Evolutionary conservation across 1,139 yeast genomes (phyloP).

Genomic region (Candida freyschussii): DNA sequence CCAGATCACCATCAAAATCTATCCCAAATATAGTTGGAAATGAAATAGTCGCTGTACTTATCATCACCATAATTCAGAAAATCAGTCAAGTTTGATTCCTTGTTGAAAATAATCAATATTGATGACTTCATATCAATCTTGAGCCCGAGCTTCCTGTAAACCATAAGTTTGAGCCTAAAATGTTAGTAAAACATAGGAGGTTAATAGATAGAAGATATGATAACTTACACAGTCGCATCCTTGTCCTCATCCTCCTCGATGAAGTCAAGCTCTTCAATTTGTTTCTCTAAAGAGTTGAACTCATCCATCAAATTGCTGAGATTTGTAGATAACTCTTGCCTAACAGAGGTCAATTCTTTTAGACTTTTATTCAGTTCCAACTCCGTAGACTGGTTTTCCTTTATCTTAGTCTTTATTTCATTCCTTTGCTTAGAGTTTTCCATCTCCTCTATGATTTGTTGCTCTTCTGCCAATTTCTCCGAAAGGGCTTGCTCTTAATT

Average conservation of each 20-base stretch:
- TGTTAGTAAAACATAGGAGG: too few relatives aligned
- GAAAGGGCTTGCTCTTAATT: constrained; percentile 20
- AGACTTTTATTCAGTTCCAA: constrained; percentile 19
- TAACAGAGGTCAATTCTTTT: constrained; percentile 19
- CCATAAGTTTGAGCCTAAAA: constrained; percentile 29
- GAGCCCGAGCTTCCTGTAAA: constrained; percentile 35
- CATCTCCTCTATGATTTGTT: constrained; percentile 8
- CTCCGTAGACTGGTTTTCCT: constrained; percentile 18
- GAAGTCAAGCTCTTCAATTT: constrained; percentile 23
- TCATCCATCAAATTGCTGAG: constrained; percentile 37
- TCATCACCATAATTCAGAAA: constrained; percentile 49
- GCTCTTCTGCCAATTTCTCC: constrained; percentile 19
- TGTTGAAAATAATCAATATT: constrained; percentile 48
- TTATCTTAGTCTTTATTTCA: constrained; percentile 18
- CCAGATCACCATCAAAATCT: constrained; percentile 28
- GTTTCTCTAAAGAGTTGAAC: constrained; percentile 32
- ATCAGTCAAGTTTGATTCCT: constrained; percentile 42
- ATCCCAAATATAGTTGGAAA: constrained; percentile 73
- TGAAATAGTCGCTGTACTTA: constrained; percentile 56
- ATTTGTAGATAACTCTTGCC: constrained; percentile 34
- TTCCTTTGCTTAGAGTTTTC: constrained; percentile 14
- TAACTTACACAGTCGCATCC: constrained; percentile 27
- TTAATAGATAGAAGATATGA: too few relatives aligned
- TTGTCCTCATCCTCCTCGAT: constrained; percentile 29
- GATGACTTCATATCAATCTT: constrained; percentile 33